phyloP scores from a whole-genome alignment of 2,329 filamentous ascomycete genomes.

The Fusarium lateritium region DNA sequence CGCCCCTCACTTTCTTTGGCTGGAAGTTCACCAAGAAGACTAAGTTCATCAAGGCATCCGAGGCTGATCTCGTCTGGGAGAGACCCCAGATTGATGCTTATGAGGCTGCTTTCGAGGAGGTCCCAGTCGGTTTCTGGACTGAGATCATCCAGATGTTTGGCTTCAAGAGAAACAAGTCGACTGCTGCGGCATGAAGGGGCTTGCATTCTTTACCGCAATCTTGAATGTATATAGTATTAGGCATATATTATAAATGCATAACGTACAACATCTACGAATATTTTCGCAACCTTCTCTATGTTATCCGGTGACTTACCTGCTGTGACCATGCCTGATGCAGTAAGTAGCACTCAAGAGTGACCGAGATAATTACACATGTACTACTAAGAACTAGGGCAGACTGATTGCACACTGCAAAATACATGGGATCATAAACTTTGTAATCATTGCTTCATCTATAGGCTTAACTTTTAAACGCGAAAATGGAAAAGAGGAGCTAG shows the following conservation, averaged over 20 bases:
- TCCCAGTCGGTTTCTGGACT: constrained; percentile 8
- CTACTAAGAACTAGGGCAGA: too few species aligned
- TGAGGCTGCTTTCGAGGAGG: constrained; percentile 12
- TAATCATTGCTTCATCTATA: constrained; percentile 40
- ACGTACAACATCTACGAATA: too few species aligned
- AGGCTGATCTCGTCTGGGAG: constrained; percentile 20
- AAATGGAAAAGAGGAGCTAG: constrained; percentile 6
- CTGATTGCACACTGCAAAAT: not conserved
- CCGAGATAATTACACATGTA: too few species aligned
- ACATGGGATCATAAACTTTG: constrained; percentile 16
- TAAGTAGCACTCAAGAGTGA: too few species aligned
- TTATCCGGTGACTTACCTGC: too few species aligned
- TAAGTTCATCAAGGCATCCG: constrained; percentile 7
- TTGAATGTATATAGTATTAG: too few species aligned
- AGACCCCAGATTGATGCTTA: constrained; percentile 16
- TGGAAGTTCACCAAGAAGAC: constrained; percentile 22
- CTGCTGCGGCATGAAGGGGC: not conserved
- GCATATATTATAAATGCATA: too few species aligned
- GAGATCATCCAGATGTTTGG: constrained; percentile 20
- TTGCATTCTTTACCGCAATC: not conserved
- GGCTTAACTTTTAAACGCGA: constrained; percentile 26
- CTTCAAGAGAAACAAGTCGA: constrained; percentile 8
- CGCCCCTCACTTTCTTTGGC: constrained; percentile 4
- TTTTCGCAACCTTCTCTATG: too few species aligned
- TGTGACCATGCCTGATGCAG: too few species aligned